Conservation (phyloP, 495 filamentous ascomycete genomes). For the Penicillium crystallinum region DNA sequence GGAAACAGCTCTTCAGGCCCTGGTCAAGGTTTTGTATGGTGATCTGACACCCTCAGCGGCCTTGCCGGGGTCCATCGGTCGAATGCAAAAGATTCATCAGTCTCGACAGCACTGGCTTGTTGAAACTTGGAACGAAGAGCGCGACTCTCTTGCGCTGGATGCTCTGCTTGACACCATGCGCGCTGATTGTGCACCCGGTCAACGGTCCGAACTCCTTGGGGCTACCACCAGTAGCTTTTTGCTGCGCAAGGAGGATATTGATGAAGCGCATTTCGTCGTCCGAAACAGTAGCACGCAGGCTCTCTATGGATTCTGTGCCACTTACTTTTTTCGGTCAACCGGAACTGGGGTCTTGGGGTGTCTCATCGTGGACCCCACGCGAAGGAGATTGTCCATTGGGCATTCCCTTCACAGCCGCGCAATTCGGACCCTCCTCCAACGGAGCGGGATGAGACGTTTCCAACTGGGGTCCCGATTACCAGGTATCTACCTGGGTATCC, state of each 20-base stretch:
- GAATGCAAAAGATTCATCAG: constrained; percentile 75
- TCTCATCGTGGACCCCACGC: constrained; percentile 75
- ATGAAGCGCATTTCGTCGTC: constrained; percentile 83
- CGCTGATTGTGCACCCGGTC: constrained; percentile 50
- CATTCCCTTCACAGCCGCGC: constrained; percentile 79
- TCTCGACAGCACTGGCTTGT: constrained; percentile 86
- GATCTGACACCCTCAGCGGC: constrained; percentile 66
- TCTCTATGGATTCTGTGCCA: constrained; percentile 83
- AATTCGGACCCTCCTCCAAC: constrained; percentile 63
- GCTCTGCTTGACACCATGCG: constrained; percentile 60
- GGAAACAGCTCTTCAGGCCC: constrained; percentile 75
- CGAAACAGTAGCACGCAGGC: constrained; percentile 85
- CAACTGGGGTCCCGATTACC: constrained; percentile 77
- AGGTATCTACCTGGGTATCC: constrained; percentile 74
- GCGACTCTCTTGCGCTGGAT: constrained; percentile 66
- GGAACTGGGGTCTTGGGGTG: constrained; percentile 73
- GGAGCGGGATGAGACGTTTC: constrained; percentile 64
- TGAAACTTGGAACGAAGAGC: constrained; percentile 72
- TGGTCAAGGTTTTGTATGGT: constrained; percentile 77
- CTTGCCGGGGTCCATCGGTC: constrained; percentile 74
- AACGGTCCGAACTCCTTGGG: constrained; percentile 55
- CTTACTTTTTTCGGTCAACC: constrained; percentile 67
- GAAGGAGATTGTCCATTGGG: constrained; percentile 81
- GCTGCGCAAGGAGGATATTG: constrained; percentile 58
- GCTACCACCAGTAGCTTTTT: constrained; percentile 74